These are phyloP conservation scores for Plasmodium malariae DNA, from an alignment of 169 alveolate genomes.

Conservation along the genomic window DNA sequence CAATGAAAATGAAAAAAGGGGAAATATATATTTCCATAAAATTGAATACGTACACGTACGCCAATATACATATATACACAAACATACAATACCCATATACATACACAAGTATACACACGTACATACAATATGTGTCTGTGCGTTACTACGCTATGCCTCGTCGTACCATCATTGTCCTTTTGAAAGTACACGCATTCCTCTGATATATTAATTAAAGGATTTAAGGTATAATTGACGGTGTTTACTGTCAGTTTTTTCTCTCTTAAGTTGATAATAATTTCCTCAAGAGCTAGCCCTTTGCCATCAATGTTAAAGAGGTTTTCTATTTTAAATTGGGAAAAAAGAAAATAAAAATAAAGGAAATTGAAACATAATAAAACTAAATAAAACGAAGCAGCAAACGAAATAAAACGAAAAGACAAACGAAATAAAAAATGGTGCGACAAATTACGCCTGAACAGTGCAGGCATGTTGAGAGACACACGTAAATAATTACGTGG, in stretches of 20 bases:
- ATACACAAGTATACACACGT: neutral
- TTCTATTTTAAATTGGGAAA: neutral
- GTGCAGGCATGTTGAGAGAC: too few species aligned
- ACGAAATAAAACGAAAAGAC: neutral
- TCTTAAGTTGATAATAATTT: constrained; percentile 13
- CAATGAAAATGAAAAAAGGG: neutral
- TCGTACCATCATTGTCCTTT: constrained; percentile 27
- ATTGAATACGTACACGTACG: neutral
- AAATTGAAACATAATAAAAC: neutral
- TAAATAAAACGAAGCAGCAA: neutral
- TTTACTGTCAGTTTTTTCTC: constrained; percentile 26
- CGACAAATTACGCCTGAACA: neutral
- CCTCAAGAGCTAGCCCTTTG: constrained; percentile 40
- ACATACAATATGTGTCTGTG: neutral
- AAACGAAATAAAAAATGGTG: neutral
- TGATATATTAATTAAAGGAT: constrained; percentile 8
- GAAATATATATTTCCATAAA: neutral
- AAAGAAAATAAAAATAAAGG: neutral
- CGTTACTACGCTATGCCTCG: neutral
- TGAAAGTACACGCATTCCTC: constrained; percentile 28
- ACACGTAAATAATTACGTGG: too few species aligned
- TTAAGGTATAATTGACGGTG: constrained; percentile 28
- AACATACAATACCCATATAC: neutral
- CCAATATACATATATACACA: neutral
- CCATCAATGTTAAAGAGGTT: constrained; percentile 45